These are phyloP conservation scores for Psilocybe cubensis DNA, from an alignment of 768 basidiomycete genomes.

Conservation along the genomic window DNA sequence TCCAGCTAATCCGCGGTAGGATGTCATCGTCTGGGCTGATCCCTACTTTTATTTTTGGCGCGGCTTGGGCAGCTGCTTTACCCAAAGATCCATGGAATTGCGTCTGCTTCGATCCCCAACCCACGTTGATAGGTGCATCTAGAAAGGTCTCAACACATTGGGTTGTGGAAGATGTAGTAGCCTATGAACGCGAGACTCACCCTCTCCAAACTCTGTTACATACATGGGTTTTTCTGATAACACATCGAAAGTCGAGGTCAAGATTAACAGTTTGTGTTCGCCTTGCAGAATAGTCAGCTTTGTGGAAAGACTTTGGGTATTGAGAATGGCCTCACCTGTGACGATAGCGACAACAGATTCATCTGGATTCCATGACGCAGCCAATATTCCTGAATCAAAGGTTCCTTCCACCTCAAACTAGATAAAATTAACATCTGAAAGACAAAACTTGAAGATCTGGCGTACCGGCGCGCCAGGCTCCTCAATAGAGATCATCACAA, in stretches of 20 bases:
- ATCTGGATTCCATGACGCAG: conserved; percentile 92
- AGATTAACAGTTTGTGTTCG: conserved; percentile 80
- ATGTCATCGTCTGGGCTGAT: conserved; percentile 73
- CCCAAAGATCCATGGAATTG: conserved; percentile 98
- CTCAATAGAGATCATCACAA: conserved; percentile 66
- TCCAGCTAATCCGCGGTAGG: conserved; percentile 83
- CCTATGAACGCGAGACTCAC: conserved; percentile 33
- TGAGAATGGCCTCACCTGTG: conserved; percentile 56
- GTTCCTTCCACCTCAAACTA: conserved; percentile 85
- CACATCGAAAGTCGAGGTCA: conserved; percentile 90
- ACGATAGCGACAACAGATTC: conserved; percentile 82
- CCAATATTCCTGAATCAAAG: conserved; percentile 81
- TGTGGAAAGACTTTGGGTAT: background rate
- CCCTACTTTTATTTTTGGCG: conserved; percentile 42
- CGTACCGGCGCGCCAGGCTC: conserved; percentile 50
- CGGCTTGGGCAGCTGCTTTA: conserved; percentile 74
- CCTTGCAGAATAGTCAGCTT: conserved; percentile 39
- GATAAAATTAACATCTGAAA: conserved; percentile 18
- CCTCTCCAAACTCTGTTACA: conserved; percentile 84
- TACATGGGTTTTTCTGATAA: conserved; percentile 79
- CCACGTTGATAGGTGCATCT: conserved; percentile 94
- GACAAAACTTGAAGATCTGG: conserved; percentile 10
- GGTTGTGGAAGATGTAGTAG: background rate
- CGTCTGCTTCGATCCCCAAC: conserved; percentile 96
- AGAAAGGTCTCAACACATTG: conserved; percentile 14